Conservation (phyloP, 129 eudicot genomes). For the Flaveria robusta region DNA sequence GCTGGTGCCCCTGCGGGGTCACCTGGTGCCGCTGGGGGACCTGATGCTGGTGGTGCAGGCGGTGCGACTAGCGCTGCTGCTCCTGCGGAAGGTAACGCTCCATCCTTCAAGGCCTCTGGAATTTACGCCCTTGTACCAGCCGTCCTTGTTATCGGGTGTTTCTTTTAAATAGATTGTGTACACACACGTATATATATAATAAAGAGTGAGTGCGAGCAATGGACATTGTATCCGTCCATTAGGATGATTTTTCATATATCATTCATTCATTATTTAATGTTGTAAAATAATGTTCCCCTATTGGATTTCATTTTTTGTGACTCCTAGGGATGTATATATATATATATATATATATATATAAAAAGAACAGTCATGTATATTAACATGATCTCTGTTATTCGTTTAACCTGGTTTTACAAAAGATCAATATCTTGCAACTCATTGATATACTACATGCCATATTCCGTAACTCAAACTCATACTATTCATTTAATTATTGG, state of each 20-base stretch:
- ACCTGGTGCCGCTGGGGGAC: conserved; percentile 18
- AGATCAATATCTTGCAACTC: too few relatives aligned
- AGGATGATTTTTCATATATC: conserved; percentile 27
- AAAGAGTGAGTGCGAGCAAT: conserved; percentile 26
- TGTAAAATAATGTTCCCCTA: conserved; percentile 35
- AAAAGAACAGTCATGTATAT: conserved; percentile 20
- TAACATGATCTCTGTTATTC: too few relatives aligned
- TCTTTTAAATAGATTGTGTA: conserved; percentile 40
- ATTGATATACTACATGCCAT: too few relatives aligned
- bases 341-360: conserved; percentile 37
- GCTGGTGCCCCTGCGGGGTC: conserved; percentile 24
- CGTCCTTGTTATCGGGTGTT: conserved; percentile 31
- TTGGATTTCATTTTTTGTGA: conserved; percentile 27
- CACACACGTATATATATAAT: conserved; percentile 18
- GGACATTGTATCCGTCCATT: conserved; percentile 30
- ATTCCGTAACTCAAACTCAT: too few relatives aligned
- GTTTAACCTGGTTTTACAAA: too few relatives aligned
- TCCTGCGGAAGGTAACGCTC: conserved; percentile 22
- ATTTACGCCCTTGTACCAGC: conserved; percentile 29
- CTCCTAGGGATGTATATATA: conserved; percentile 38
- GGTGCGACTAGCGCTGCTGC: conserved; percentile 33
- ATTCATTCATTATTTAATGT: conserved; percentile 21
- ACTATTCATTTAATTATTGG: too few relatives aligned
- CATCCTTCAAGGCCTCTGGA: conserved; percentile 30
- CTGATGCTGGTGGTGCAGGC: conserved; percentile 19